Conservation (phyloP, 2,329 filamentous ascomycete species). For the Sporothrix luriei region DNA sequence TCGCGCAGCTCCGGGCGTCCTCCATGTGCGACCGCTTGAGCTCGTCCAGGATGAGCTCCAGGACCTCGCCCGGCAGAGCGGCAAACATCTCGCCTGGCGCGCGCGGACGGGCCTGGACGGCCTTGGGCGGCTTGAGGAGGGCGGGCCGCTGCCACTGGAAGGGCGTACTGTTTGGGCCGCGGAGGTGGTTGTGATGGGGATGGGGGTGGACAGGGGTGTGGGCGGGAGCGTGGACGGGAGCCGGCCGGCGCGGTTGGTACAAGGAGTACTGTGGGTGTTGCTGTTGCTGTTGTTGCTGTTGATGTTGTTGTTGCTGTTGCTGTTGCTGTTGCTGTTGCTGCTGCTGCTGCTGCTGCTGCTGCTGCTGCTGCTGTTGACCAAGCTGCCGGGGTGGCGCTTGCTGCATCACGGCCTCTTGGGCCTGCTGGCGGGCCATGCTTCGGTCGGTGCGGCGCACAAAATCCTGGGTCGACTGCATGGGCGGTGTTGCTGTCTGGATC, state of each 20-base stretch:
- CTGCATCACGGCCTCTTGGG: slow-evolving; percentile 33
- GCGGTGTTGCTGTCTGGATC: not conserved
- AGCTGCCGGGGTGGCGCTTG: slow-evolving; percentile 19
- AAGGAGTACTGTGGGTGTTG: not conserved
- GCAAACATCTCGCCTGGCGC: slow-evolving; percentile 56
- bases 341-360: not conserved
- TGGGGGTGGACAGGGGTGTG: not conserved
- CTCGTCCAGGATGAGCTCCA: slow-evolving; percentile 58
- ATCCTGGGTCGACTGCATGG: slow-evolving; percentile 36
- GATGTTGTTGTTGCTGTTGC: not conserved
- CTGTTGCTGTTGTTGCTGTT: slow-evolving; percentile 12
- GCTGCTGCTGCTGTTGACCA: slow-evolving; percentile 3
- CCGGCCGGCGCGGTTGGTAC: not conserved
- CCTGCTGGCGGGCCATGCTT: slow-evolving; percentile 31
- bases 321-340: not conserved
- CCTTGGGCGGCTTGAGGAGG: slow-evolving; percentile 40
- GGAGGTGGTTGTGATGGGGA: not conserved
- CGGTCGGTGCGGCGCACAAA: slow-evolving; percentile 40
- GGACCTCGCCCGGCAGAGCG: slow-evolving; percentile 60
- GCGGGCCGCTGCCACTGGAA: slow-evolving; percentile 31
- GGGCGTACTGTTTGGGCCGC: not conserved
- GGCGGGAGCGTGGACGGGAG: not conserved
- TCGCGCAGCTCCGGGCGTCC: slow-evolving; percentile 55
- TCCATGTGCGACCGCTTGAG: slow-evolving; percentile 56
- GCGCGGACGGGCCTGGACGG: slow-evolving; percentile 42